Base-by-base conservation (phyloP, 768 basidiomycete species). In the Amanita jacksonii region DNA sequence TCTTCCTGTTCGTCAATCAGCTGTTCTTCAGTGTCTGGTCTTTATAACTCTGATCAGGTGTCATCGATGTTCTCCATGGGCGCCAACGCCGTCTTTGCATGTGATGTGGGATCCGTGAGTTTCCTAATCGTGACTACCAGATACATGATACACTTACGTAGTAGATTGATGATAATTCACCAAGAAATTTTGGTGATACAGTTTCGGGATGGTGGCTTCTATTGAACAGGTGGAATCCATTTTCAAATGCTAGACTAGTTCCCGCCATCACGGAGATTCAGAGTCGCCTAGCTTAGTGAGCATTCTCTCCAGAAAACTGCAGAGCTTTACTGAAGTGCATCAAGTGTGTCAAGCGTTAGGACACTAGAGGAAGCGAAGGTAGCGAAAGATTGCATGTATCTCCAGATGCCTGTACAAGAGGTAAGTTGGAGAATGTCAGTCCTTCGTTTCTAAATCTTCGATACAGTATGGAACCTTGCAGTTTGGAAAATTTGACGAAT, bases 141-240 rank as follows among this genome's bases (percentile, higher is more conserved):
- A 18, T 23, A 3, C 23, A 12, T 22, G 4, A 30, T 15, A 31
- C 7, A 32, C 22, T 8, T 13, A 3, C 9, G 5, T 31, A 34
- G 18, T 57, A 89, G 77, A 72, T 93, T 46, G 94, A 97, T 55
- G 96, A 99, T 57, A 97, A 94, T 47, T 88, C 88, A 1, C 92
- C 94, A 0, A 74, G 96, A 42, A 83, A 86, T 52, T 96, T 93
- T 61, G 92, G 96, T 4, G 96, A 99, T 54, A 82, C 87, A 1
- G 73, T 99, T 2, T 96, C 92, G 3, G 96, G 96, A 22, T 96
- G 88, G 82, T 97, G 90, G 87, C 73, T 98, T 13, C 66, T 98
- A 41, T 57, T 98, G 48, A 97, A 96, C 60, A 70, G 90, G 40
- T 97, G 80, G 82, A 93, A 92, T 56, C 91, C 91, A 0, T 92